Evolutionary conservation across 140 eudicot species (phyloP).

Genomic region (Erigeron philadelphicus): DNA sequence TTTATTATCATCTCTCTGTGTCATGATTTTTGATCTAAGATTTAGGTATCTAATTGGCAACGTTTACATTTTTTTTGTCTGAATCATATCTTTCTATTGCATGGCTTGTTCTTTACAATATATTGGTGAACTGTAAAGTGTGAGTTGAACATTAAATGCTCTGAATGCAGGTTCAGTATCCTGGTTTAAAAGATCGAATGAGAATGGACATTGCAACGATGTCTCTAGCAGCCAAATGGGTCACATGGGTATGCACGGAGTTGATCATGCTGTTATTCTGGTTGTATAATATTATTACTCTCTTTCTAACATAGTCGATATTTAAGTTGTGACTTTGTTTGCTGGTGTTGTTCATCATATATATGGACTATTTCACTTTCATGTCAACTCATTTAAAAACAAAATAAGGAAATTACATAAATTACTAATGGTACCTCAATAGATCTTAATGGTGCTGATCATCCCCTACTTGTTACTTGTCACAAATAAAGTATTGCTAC

Average conservation of each 20-base stretch:
- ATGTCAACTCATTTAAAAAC: not conserved
- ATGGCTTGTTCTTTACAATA: not conserved
- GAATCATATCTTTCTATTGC: no score
- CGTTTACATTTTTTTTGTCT: no score
- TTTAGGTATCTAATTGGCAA: no score
- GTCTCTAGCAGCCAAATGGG: slow-evolving; percentile 62
- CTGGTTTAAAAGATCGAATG: slow-evolving; percentile 77
- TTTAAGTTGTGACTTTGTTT: not conserved
- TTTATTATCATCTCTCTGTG: no score
- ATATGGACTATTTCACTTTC: no score
- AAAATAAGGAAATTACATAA: not conserved
- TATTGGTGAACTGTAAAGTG: not conserved
- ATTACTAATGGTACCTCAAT: no score
- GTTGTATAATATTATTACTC: not conserved
- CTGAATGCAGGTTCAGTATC: slow-evolving; percentile 75
- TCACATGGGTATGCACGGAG: slow-evolving; percentile 58
- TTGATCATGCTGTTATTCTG: slow-evolving; percentile 16
- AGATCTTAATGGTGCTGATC: no score
- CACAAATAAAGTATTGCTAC: no score
- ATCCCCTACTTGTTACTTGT: no score
- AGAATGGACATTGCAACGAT: slow-evolving; percentile 74
- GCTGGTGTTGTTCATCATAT: no score
- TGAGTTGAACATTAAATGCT: slow-evolving; percentile 1
- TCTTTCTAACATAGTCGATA: not conserved
- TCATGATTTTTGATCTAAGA: no score